Conservation (phyloP, 257 asterid species). For the Leptodermis oblonga region DNA sequence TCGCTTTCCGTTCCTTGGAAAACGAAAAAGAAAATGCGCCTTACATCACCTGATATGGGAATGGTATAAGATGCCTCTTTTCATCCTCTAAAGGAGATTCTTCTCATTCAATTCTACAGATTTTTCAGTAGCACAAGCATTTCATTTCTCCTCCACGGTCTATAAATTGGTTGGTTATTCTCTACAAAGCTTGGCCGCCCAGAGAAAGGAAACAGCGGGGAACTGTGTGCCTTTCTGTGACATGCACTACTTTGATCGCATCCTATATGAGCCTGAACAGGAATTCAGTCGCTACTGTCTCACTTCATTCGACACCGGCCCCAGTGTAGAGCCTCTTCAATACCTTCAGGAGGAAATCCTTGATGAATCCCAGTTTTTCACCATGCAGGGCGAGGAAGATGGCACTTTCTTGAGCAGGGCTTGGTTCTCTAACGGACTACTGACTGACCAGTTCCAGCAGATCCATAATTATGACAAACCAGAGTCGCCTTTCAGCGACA, state of each 20-base stretch:
- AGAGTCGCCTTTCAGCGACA: background rate
- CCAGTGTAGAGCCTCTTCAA: conserved; percentile 21
- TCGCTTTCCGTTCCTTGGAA: background rate
- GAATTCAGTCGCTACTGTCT: conserved; percentile 9
- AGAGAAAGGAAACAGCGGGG: background rate
- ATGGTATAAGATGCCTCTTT: conserved; percentile 12
- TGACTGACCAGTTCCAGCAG: background rate
- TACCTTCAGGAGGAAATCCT: conserved; percentile 12
- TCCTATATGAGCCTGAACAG: conserved; percentile 8
- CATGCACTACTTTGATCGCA: conserved; percentile 11
- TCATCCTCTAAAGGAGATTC: conserved; percentile 12
- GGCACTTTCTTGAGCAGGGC: conserved; percentile 8
- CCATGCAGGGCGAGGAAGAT: conserved; percentile 17
- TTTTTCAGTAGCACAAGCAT: no score
- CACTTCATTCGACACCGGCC: conserved; percentile 23
- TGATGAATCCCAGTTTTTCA: conserved; percentile 15
- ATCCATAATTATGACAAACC: background rate
- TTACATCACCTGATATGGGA: background rate
- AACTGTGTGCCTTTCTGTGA: background rate
- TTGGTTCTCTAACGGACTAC: conserved; percentile 4
- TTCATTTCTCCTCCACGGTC: background rate
- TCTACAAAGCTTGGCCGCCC: background rate
- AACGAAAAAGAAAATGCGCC: background rate
- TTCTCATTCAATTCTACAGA: no score
- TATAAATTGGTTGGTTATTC: background rate